phyloP scores from a whole-genome alignment of 352 stramenopile genomes.

The Phytophthora vignae region DNA sequence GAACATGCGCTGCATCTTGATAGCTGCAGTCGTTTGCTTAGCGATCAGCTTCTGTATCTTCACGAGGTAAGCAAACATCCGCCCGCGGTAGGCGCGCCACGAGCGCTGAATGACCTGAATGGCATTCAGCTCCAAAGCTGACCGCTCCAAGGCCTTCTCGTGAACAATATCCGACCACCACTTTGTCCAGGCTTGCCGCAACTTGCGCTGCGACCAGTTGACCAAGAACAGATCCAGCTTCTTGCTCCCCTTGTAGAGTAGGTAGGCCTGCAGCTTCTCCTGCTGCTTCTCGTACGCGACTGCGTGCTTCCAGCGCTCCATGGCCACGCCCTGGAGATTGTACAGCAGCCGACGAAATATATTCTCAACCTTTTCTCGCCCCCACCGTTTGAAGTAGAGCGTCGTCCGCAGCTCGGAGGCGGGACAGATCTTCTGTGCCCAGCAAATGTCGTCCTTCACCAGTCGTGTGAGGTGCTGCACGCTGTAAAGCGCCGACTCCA shows the following conservation, averaged over 20 bases:
- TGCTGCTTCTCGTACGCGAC: slow-evolving; percentile 73
- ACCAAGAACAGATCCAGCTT: slow-evolving; percentile 75
- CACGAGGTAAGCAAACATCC: slow-evolving; percentile 56
- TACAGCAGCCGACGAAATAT: slow-evolving; percentile 78
- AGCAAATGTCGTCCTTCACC: slow-evolving; percentile 79
- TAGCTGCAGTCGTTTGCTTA: slow-evolving; percentile 48
- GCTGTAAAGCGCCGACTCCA: slow-evolving; percentile 62
- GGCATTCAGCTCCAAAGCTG: slow-evolving; percentile 54
- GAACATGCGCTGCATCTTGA: slow-evolving; percentile 70
- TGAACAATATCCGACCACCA: slow-evolving; percentile 70
- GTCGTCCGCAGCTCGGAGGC: slow-evolving; percentile 66
- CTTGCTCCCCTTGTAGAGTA: slow-evolving; percentile 84
- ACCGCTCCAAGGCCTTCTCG: slow-evolving; percentile 60
- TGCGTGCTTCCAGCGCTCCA: slow-evolving; percentile 62
- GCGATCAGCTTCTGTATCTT: slow-evolving; percentile 52
- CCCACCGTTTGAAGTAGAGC: slow-evolving; percentile 87
- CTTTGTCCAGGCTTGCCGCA: slow-evolving; percentile 71
- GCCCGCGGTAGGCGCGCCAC: slow-evolving; percentile 56
- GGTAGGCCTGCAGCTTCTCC: slow-evolving; percentile 73
- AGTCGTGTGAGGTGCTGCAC: slow-evolving; percentile 75
- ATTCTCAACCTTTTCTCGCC: slow-evolving; percentile 75
- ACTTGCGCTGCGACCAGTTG: slow-evolving; percentile 76
- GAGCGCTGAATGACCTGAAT: slow-evolving; percentile 70
- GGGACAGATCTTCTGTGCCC: slow-evolving; percentile 75
- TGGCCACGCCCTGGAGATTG: slow-evolving; percentile 70